Base-by-base conservation (phyloP, 805 yeast species). In the Wickerhamomyces alni region DNA sequence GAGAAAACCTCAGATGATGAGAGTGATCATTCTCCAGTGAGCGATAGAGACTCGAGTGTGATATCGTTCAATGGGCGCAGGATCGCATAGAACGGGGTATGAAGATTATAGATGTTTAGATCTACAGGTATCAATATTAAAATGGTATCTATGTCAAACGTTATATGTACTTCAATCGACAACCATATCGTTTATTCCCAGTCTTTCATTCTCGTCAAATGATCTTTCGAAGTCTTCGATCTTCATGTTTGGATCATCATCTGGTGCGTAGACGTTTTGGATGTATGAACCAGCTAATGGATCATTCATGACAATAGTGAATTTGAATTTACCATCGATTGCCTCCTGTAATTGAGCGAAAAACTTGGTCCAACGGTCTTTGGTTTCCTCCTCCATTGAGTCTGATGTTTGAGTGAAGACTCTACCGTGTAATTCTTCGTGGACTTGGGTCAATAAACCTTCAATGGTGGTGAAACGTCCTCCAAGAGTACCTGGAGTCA, bases 201-300 rank as follows among this genome's bases (percentile, higher is more conserved):
- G 73, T 32, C 83, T 91, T 57, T 93, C 99, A 59, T 93, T 88
- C 63, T 89, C 94, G 55, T 87, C 83, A 30, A 70, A 67, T 2
- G 95, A 81, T 70, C 99, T 84, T 50, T 87, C 95, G 51, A 77
- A 87, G 42, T 93, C 96, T 64, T 84, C 96, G 44, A 85, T 76
- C 31, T 61, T 71, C 98, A 93, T 93, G 59, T 91, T 87, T 48
- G 99, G 99, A 65, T 93, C 99, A 31, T 77, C 76, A 65, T 93
- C 99, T 21, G 99, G 99, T 27, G 99, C 99, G 58, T 89, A 93
- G n/a, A 91, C 93, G 58, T 93, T 93, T 65, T 93, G 99, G 46
- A 93, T 84, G 57, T 93, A 93, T 1, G 96, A 87, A 5, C 95
- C 82, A 16, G 97, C 96, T 54, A 93, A 66, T 7, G 99, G 99